A percentile compares a stretch with the other conserved stretches of the same genome.
Conservation (phyloP, 2,329 filamentous ascomycete species). For the Alternaria sp. region DNA sequence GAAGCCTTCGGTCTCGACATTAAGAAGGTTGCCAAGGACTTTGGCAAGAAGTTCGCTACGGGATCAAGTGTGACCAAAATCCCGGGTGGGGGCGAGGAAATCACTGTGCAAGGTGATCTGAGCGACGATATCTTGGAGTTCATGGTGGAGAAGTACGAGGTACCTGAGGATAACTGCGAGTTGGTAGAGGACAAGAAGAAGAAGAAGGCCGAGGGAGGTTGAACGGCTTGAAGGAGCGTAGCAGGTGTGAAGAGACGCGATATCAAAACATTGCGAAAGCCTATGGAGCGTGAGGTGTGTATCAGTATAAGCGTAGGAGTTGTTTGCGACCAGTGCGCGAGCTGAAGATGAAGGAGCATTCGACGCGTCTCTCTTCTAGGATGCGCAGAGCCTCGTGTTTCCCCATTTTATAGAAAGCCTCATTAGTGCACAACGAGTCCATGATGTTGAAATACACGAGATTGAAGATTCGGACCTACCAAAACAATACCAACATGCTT, state of each 20-base stretch:
- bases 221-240: neutral
- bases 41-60: slow-evolving; percentile 98
- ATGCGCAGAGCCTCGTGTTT: neutral
- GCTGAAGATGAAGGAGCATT: neutral
- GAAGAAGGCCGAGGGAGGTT: slow-evolving; percentile 61
- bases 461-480: neutral
- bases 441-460: neutral
- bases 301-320: slow-evolving; percentile 7
- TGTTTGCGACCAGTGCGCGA: neutral
- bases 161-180: slow-evolving; percentile 96
- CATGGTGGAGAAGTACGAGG: slow-evolving; percentile 85
- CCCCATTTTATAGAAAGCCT: neutral
- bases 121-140: slow-evolving; percentile 95
- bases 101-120: slow-evolving; percentile 96
- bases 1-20: slow-evolving; percentile 91
- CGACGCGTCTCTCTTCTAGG: neutral
- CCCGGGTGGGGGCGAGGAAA: slow-evolving; percentile 87
- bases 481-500: neutral
- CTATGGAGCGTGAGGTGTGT: neutral
- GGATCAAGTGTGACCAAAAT: slow-evolving; percentile 92
- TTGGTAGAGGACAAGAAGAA: slow-evolving; percentile 96
- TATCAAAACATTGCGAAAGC: neutral
- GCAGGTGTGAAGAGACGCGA: neutral
- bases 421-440: no score
- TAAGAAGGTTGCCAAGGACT: slow-evolving; percentile 95